Evolutionary conservation across 2,329 filamentous ascomycete genomes (phyloP).

Genomic region (Trichophyton simii): DNA sequence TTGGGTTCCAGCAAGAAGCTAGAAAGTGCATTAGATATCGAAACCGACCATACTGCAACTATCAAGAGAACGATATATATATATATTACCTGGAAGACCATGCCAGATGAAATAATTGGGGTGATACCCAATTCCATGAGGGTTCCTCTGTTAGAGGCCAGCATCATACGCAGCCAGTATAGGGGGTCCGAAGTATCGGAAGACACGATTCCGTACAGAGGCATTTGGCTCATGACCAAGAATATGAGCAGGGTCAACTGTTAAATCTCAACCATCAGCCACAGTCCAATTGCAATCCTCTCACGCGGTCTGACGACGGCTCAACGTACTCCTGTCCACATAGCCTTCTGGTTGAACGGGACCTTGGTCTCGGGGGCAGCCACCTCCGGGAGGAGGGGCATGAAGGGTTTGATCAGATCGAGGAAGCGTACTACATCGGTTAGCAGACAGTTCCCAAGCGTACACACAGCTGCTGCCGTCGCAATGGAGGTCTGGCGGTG

Average conservation of each 20-base stretch:
- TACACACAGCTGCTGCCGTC: conserved; percentile 13
- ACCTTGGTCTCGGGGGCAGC: conserved; percentile 97
- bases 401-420: conserved; percentile 98
- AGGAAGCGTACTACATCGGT: conserved; percentile 75
- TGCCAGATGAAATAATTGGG: conserved; percentile 97
- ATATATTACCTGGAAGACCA: conserved; percentile 74
- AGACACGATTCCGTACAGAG: conserved; percentile 96
- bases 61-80: neutral
- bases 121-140: conserved; percentile 95
- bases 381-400: conserved; percentile 98
- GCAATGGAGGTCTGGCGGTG: conserved; percentile 16
- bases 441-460: conserved; percentile 17
- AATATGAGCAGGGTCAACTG: conserved; percentile 88
- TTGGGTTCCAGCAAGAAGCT: conserved; percentile 94
- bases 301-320: neutral
- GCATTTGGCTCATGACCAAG: conserved; percentile 99
- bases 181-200: conserved; percentile 96
- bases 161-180: conserved; percentile 99
- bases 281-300: neutral
- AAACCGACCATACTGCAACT: neutral
- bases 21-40: conserved; percentile 6
- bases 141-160: conserved; percentile 95
- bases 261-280: conserved; percentile 8
- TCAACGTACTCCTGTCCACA: conserved; percentile 63
- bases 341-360: conserved; percentile 96